phyloP scores from a whole-genome alignment of 2,329 filamentous ascomycete species.

The Pseudomassariella vexata region DNA sequence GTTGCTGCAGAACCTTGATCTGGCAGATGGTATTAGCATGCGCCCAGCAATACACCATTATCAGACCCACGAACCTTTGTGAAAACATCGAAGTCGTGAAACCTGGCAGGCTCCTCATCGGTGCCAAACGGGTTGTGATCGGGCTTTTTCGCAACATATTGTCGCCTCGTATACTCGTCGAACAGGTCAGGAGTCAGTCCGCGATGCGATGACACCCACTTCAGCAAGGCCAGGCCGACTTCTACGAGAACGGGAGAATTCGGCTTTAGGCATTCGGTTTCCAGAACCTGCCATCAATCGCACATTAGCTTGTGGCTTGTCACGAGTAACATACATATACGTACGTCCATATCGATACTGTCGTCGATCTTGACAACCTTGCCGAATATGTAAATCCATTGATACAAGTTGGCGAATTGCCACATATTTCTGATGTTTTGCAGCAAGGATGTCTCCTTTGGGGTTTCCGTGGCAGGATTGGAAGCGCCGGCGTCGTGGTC shows the following conservation, averaged over 20 bases:
- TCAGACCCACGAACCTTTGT: constrained; percentile 55
- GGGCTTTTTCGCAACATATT: constrained; percentile 79
- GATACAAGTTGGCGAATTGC: constrained; percentile 91
- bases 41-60: no score
- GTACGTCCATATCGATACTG: constrained; percentile 83
- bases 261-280: constrained; percentile 80
- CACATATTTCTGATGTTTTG: constrained; percentile 79
- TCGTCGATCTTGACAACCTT: constrained; percentile 85
- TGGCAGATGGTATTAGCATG: constrained; percentile 22
- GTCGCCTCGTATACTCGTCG: constrained; percentile 86
- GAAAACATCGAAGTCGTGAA: constrained; percentile 75
- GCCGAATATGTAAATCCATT: constrained; percentile 91
- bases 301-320: not conserved
- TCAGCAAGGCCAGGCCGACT: constrained; percentile 81
- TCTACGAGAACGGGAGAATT: constrained; percentile 69
- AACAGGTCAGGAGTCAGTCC: constrained; percentile 83
- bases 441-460: constrained; percentile 39
- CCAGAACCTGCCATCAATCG: constrained; percentile 69
- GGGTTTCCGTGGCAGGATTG: constrained; percentile 5
- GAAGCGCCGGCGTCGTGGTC: constrained; percentile 24
- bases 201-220: constrained; percentile 89
- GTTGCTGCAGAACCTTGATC: constrained; percentile 76
- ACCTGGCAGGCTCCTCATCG: constrained; percentile 66
- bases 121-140: constrained; percentile 78
- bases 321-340: constrained; percentile 13